phyloP scores from a whole-genome alignment of 768 basidiomycete species.

The Ramaria sp. region DNA sequence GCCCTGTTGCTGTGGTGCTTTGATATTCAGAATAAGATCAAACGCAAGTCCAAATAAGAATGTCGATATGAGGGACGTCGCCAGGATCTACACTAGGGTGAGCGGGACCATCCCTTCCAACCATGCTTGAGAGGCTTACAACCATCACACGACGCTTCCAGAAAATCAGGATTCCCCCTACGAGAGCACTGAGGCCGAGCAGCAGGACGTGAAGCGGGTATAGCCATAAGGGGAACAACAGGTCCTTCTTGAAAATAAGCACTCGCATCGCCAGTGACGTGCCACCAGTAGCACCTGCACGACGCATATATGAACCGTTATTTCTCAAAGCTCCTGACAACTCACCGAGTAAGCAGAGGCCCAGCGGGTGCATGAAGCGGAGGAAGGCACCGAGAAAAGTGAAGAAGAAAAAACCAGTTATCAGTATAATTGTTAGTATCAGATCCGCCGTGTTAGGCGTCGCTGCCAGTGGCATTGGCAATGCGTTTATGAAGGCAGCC shows the following conservation, averaged over 20 bases:
- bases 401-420: slow-evolving; percentile 39
- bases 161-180: slow-evolving; percentile 31
- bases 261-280: slow-evolving; percentile 46
- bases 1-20: slow-evolving; percentile 34
- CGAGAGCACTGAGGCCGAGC: slow-evolving; percentile 31
- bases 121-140: slow-evolving; percentile 26
- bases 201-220: slow-evolving; percentile 45
- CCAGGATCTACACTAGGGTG: slow-evolving; percentile 22
- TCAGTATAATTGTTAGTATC: slow-evolving; percentile 34
- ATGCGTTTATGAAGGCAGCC: slow-evolving; percentile 50
- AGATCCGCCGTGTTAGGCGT: slow-evolving; percentile 31
- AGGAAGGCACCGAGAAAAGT: slow-evolving; percentile 41
- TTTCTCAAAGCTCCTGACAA: background rate
- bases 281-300: slow-evolving; percentile 30
- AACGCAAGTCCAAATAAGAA: slow-evolving; percentile 46
- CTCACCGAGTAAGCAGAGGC: slow-evolving; percentile 23
- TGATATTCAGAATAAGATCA: slow-evolving; percentile 39
- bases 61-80: slow-evolving; percentile 49
- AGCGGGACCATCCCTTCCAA: slow-evolving; percentile 17
- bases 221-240: slow-evolving; percentile 29
- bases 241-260: slow-evolving; percentile 34
- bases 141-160: slow-evolving; percentile 37
- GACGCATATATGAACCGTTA: background rate
- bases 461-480: slow-evolving; percentile 28
- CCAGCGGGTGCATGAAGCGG: slow-evolving; percentile 36